These are phyloP conservation scores for Kalanchoe fedtschenkoi DNA, from an alignment of 164 flowering plant species.

Conservation along the genomic window DNA sequence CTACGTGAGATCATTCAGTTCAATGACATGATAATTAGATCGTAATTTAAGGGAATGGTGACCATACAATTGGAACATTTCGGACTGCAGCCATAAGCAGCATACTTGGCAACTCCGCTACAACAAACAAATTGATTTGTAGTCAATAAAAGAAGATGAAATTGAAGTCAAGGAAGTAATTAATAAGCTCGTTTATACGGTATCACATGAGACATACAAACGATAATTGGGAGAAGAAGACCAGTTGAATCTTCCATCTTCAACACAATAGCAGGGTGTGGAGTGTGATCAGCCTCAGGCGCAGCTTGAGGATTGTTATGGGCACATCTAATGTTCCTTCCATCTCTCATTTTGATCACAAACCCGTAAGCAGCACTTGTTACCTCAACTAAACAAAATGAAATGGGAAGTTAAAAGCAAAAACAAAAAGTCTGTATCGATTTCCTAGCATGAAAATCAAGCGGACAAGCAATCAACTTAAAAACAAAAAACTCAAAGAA, in stretches of 20 bases:
- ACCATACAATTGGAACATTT: slow-evolving; percentile 86
- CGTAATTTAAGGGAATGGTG: not conserved
- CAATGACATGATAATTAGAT: not conserved
- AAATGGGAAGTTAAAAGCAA: not conserved
- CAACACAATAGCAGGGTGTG: slow-evolving; percentile 93
- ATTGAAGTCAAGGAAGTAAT: not conserved
- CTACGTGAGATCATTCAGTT: not conserved
- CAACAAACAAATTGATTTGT: slow-evolving; percentile 11
- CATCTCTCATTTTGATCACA: slow-evolving; percentile 92
- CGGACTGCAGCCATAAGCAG: slow-evolving; percentile 98
- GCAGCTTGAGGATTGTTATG: slow-evolving; percentile 94
- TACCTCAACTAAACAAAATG: slow-evolving; percentile 66
- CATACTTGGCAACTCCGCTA: slow-evolving; percentile 98
- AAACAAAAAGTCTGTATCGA: not conserved
- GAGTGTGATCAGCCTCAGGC: slow-evolving; percentile 78
- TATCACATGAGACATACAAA: slow-evolving; percentile 48
- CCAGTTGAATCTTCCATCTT: slow-evolving; percentile 99
- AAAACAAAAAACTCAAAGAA: not conserved
- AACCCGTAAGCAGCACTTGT: slow-evolving; percentile 86
- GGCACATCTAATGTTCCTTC: slow-evolving; percentile 66
- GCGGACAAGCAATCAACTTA: not conserved
- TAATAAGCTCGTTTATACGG: not conserved
- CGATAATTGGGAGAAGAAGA: slow-evolving; percentile 93
- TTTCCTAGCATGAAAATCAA: not conserved
- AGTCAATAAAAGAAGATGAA: too few relatives aligned